Conservation (phyloP, 805 yeast genomes). For the Saturnispora gosingensis region DNA sequence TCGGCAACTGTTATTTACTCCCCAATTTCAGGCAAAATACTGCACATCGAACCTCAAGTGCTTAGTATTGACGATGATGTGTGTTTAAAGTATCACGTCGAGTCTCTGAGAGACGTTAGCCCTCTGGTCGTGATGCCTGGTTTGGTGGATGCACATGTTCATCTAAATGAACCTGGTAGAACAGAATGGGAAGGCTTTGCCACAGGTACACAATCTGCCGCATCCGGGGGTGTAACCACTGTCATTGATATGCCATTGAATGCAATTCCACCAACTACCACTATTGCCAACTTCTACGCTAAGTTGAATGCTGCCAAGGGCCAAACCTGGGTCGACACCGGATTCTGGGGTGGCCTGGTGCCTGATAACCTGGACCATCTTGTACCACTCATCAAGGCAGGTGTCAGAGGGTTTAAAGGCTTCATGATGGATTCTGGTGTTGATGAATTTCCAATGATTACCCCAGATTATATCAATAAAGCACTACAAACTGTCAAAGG, state of each 20-base stretch:
- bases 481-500: slow-evolving; percentile 61
- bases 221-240: slow-evolving; percentile 93
- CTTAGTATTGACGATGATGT: slow-evolving; percentile 32
- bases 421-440: slow-evolving; percentile 93
- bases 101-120: slow-evolving; percentile 43
- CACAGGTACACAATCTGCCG: slow-evolving; percentile 93
- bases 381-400: slow-evolving; percentile 67
- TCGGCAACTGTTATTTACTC: slow-evolving; percentile 66
- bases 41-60: slow-evolving; percentile 38
- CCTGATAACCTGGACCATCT: slow-evolving; percentile 68
- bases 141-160: slow-evolving; percentile 88
- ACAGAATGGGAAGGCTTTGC: slow-evolving; percentile 98
- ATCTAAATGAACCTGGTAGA: slow-evolving; percentile 93
- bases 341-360: slow-evolving; percentile 93
- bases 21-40: slow-evolving; percentile 45
- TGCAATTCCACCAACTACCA: slow-evolving; percentile 94
- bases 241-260: slow-evolving; percentile 94
- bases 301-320: slow-evolving; percentile 73
- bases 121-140: slow-evolving; percentile 77
- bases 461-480: slow-evolving; percentile 48
- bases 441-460: slow-evolving; percentile 85
- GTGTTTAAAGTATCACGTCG: slow-evolving; percentile 33
- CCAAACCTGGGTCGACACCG: slow-evolving; percentile 88
- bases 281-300: slow-evolving; percentile 59
- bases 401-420: slow-evolving; percentile 92